phyloP scores from a whole-genome alignment of 768 basidiomycete species.

The Tulasnella calospora region DNA sequence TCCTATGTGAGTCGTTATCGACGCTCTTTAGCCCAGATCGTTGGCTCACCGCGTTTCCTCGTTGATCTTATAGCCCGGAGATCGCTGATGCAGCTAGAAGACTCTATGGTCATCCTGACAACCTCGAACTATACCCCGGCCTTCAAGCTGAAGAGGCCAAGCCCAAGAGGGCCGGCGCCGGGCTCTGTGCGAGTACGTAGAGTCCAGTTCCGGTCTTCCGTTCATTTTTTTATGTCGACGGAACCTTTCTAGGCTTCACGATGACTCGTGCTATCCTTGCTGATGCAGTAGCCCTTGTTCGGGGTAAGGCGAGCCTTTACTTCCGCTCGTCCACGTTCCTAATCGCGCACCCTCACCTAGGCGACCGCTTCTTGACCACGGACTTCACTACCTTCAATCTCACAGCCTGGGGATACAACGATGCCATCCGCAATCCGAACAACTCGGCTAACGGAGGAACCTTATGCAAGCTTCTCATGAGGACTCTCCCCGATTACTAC shows the following conservation, averaged over 20 bases:
- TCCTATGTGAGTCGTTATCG: background rate
- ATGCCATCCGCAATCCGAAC: constrained; percentile 54
- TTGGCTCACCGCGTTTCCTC: background rate
- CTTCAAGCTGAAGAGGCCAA: constrained; percentile 24
- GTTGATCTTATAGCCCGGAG: background rate
- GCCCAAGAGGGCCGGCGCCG: constrained; percentile 49
- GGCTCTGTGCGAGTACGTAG: constrained; percentile 63
- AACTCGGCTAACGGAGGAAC: constrained; percentile 61
- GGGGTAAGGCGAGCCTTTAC: constrained; percentile 24
- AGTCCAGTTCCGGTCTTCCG: background rate
- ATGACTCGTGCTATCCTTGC: constrained; percentile 29
- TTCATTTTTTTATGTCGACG: background rate
- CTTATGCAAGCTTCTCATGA: constrained; percentile 66
- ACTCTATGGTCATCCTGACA: constrained; percentile 26
- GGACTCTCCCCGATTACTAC: constrained; percentile 65
- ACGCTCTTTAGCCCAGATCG: background rate
- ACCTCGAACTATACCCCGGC: constrained; percentile 27
- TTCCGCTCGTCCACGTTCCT: constrained; percentile 11
- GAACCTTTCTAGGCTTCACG: constrained; percentile 23
- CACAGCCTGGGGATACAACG: constrained; percentile 75
- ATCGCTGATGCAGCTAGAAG: constrained; percentile 26
- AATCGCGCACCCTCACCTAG: background rate
- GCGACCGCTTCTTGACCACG: constrained; percentile 67
- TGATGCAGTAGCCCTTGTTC: constrained; percentile 29
- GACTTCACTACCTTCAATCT: constrained; percentile 73